Conservation (phyloP, 768 basidiomycete species). For the Naganishia randhawae region DNA sequence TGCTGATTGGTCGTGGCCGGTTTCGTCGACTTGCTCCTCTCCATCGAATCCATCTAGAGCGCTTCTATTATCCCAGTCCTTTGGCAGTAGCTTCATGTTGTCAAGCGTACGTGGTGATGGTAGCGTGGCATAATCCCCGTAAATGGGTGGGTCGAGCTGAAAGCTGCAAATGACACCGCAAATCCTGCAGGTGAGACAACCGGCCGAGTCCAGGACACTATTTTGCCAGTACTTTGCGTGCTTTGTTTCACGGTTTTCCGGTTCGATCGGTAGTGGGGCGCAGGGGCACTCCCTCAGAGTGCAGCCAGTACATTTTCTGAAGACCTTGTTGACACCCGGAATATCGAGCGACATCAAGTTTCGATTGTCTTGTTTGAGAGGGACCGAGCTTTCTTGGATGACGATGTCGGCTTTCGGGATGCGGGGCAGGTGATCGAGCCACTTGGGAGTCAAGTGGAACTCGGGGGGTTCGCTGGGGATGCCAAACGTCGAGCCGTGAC, state of each 20-base stretch:
- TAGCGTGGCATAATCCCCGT: slow-evolving; percentile 10
- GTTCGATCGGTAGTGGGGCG: not conserved
- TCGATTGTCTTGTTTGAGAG: slow-evolving; percentile 8
- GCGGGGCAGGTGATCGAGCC: not conserved
- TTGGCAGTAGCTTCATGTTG: slow-evolving; percentile 10
- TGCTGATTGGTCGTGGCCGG: not conserved
- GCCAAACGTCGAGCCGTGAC: not conserved
- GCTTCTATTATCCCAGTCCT: slow-evolving; percentile 21
- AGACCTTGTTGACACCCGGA: slow-evolving; percentile 21
- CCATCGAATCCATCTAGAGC: slow-evolving; percentile 15
- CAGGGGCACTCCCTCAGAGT: slow-evolving; percentile 14
- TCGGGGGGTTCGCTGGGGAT: not conserved
- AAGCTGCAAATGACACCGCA: slow-evolving; percentile 21
- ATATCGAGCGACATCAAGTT: slow-evolving; percentile 24
- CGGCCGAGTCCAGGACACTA: slow-evolving; percentile 15
- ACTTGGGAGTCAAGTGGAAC: slow-evolving; percentile 14
- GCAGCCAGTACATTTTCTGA: slow-evolving; percentile 21
- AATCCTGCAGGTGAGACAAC: slow-evolving; percentile 17
- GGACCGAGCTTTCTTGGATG: slow-evolving; percentile 5
- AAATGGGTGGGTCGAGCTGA: slow-evolving; percentile 12
- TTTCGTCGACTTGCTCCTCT: not conserved
- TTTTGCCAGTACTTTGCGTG: slow-evolving; percentile 12
- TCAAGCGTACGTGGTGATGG: slow-evolving; percentile 14
- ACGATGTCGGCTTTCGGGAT: slow-evolving; percentile 1
- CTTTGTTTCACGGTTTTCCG: not conserved